Conservation (phyloP, 2,329 filamentous ascomycete species). For the Thelonectria blattea region DNA sequence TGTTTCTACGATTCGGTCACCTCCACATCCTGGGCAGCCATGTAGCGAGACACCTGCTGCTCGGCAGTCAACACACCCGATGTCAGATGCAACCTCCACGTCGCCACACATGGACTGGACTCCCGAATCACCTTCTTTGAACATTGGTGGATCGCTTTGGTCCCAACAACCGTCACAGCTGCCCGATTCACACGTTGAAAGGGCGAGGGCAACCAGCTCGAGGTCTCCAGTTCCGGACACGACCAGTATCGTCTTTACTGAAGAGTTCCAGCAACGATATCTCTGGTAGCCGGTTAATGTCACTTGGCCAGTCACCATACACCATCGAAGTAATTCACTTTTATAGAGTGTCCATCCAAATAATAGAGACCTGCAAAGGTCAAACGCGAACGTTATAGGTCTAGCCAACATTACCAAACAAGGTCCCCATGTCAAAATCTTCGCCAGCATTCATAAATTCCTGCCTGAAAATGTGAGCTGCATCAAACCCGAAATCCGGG, state of each 20-base stretch:
- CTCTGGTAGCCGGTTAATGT: not conserved
- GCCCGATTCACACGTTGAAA: not conserved
- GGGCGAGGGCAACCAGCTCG: not conserved
- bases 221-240: not conserved
- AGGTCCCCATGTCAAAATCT: not conserved
- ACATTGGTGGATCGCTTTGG: not conserved
- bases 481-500: constrained; percentile 18
- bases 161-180: not conserved
- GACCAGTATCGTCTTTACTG: not conserved
- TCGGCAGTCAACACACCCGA: not conserved
- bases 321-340: too few relatives aligned
- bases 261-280: constrained; percentile 4
- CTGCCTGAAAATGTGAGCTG: constrained; percentile 2
- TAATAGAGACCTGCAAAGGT: not conserved
- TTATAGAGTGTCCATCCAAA: too few relatives aligned
- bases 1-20: not conserved
- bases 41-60: not conserved
- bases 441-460: not conserved
- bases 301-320: too few relatives aligned
- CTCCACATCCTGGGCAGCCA: not conserved
- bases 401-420: constrained; percentile 6
- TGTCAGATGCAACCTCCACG: not conserved
- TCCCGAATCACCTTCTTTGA: not conserved
- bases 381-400: not conserved
- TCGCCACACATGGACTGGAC: not conserved